These are phyloP conservation scores for Pichia manshurica DNA, from an alignment of 805 yeast species.

Conservation along the genomic window DNA sequence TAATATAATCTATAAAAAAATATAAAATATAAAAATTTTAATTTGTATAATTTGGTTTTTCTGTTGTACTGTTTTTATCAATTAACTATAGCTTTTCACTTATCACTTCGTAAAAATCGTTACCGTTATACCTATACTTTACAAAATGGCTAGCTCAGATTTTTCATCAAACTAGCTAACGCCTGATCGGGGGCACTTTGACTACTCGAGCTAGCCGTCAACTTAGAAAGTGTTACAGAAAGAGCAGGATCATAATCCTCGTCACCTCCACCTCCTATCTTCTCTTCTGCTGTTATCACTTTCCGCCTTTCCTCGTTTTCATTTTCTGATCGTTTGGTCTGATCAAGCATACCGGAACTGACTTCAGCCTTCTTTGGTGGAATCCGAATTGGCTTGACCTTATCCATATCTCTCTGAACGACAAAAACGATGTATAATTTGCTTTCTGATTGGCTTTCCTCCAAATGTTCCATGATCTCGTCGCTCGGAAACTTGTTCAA, in stretches of 20 bases:
- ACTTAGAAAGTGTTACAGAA: constrained; percentile 5
- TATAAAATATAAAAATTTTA: not conserved
- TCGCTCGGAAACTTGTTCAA: constrained; percentile 20
- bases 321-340: not conserved
- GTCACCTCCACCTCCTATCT: not conserved
- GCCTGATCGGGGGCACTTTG: not conserved
- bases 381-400: not conserved
- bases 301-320: no score
- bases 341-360: not conserved
- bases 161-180: constrained; percentile 1
- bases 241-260: constrained; percentile 8
- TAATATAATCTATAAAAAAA: constrained; percentile 5
- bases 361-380: not conserved
- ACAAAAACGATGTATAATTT: constrained; percentile 27
- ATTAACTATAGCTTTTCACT: no score
- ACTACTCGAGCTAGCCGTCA: not conserved
- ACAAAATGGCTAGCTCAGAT: not conserved
- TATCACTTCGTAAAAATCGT: no score
- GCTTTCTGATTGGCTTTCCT: constrained; percentile 11
- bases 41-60: not conserved
- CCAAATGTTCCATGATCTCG: constrained; percentile 13
- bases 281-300: not conserved
- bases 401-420: constrained; percentile 21
- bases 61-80: no score
- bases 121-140: no score